Percentiles rank a stretch among this genome's conserved stretches.
Conservation (phyloP, 768 basidiomycete species). For the Amanita molliuscula region DNA sequence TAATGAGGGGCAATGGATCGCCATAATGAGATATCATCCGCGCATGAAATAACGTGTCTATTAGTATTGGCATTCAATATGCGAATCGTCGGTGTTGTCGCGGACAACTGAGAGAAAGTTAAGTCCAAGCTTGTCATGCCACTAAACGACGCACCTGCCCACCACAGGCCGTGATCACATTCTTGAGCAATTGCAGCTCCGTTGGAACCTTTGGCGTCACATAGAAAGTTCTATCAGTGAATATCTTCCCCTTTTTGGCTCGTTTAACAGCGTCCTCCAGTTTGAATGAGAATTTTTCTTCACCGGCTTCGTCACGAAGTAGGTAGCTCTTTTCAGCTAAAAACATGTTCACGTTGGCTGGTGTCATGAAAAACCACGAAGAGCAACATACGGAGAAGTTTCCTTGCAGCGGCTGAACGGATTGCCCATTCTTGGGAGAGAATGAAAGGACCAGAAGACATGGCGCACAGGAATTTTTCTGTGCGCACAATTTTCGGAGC, state of each 20-base stretch:
- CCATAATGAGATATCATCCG: conserved; percentile 59
- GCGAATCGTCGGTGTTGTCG: conserved; percentile 42
- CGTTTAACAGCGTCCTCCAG: conserved; percentile 49
- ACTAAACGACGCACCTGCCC: conserved; percentile 42
- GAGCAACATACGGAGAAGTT: conserved; percentile 49
- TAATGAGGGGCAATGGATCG: conserved; percentile 38
- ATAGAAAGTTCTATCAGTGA: conserved; percentile 63
- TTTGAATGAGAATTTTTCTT: conserved; percentile 57
- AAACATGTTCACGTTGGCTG: background rate
- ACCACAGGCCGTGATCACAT: conserved; percentile 59
- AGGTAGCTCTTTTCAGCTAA: conserved; percentile 56
- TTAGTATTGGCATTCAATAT: conserved; percentile 38
- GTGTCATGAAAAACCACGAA: background rate
- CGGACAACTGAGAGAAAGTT: conserved; percentile 23
- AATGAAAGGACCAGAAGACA: conserved; percentile 52
- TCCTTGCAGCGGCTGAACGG: conserved; percentile 42
- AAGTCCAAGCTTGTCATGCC: background rate
- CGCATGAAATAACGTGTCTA: conserved; percentile 57
- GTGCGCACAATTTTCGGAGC: conserved; percentile 64
- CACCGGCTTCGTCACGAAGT: conserved; percentile 50
- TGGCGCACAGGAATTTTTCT: conserved; percentile 78
- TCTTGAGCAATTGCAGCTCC: conserved; percentile 52
- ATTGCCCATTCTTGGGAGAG: conserved; percentile 62
- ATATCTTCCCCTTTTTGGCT: conserved; percentile 45
- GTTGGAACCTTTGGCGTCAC: conserved; percentile 56